Conservation (phyloP, 345 rosid species). For the Luvunga scandens region DNA sequence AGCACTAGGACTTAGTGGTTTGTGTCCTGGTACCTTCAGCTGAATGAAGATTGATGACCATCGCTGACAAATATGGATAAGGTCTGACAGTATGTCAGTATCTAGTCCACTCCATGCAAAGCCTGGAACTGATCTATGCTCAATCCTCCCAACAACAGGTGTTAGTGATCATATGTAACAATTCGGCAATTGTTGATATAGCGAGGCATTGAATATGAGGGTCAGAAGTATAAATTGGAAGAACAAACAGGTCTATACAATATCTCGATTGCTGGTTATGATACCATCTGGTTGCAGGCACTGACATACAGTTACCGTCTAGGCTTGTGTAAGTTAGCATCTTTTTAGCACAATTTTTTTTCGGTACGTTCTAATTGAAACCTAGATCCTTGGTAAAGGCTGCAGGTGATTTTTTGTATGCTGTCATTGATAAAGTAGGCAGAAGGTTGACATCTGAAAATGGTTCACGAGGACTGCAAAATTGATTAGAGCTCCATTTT, state of each 20-base stretch:
- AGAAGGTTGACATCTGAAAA: not conserved
- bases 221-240: not conserved
- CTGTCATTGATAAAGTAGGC: not conserved
- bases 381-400: not conserved
- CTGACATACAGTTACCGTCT: not conserved
- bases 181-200: conserved; percentile 27
- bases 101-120: not conserved
- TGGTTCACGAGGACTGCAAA: too few relatives aligned
- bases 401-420: not conserved
- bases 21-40: not conserved
- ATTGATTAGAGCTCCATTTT: too few relatives aligned
- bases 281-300: not conserved
- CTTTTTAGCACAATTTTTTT: not conserved
- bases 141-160: not conserved
- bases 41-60: not conserved
- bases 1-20: not conserved
- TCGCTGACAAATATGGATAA: not conserved
- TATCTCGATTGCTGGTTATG: not conserved
- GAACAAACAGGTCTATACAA: not conserved
- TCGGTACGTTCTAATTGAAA: not conserved
- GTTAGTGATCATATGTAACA: not conserved
- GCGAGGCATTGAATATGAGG: conserved; percentile 12
- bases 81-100: not conserved
- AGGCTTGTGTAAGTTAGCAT: conserved; percentile 5
- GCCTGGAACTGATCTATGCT: not conserved